These are phyloP conservation scores for Jaltomata sinuosa DNA, from an alignment of 257 asterid species.

Conservation along the genomic window DNA sequence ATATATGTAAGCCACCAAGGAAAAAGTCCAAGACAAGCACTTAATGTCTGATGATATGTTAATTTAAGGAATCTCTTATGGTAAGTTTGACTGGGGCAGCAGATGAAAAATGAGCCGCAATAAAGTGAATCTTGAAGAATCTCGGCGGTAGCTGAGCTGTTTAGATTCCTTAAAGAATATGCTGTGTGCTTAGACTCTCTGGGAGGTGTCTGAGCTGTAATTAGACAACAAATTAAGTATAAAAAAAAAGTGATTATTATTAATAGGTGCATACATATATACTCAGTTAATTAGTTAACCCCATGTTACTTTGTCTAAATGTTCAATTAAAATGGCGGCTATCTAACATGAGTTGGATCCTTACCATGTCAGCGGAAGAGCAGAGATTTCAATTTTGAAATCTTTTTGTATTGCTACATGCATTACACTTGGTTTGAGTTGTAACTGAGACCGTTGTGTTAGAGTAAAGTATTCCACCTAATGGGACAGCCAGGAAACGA, in stretches of 20 bases:
- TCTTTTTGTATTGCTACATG: neutral
- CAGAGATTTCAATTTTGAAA: neutral
- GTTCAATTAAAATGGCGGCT: conserved; percentile 31
- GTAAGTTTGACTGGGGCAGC: neutral
- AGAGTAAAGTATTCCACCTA: conserved; percentile 8
- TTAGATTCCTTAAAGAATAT: conserved; percentile 20
- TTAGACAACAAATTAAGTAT: neutral
- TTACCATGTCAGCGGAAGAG: neutral
- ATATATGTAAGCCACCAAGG: neutral
- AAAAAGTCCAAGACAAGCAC: neutral
- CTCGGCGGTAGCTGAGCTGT: conserved; percentile 10
- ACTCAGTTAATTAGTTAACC: neutral
- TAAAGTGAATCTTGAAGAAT: conserved; percentile 26
- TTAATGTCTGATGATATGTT: neutral
- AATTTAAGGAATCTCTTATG: neutral
- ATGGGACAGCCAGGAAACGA: neutral
- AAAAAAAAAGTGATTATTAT: neutral
- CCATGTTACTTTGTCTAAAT: conserved; percentile 3
- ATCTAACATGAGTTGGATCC: neutral
- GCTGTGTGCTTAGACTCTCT: neutral
- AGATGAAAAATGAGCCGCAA: conserved; percentile 18
- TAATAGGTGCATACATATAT: neutral
- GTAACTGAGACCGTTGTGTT: conserved; percentile 1
- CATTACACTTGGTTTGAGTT: neutral
- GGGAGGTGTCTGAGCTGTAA: neutral